These are phyloP conservation scores for Lachancea lanzarotensis DNA, from an alignment of 805 yeast genomes.

Conservation along the genomic window DNA sequence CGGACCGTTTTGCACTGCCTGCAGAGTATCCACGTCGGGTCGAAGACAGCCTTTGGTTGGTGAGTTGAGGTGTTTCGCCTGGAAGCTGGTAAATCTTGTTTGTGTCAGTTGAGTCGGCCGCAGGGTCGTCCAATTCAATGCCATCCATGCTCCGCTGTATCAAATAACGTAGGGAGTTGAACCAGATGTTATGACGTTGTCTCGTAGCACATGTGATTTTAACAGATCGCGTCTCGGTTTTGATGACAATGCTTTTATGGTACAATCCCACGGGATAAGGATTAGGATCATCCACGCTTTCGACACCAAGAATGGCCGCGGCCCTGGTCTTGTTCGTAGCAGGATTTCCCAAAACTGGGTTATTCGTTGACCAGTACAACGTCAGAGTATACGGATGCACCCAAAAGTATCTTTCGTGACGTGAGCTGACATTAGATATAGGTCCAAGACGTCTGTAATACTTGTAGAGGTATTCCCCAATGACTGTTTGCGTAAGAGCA, in stretches of 20 bases:
- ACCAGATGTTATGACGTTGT: constrained; percentile 88
- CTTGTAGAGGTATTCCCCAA: constrained; percentile 85
- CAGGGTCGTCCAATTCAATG: constrained; percentile 40
- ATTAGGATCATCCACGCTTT: constrained; percentile 74
- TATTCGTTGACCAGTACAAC: constrained; percentile 78
- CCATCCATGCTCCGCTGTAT: constrained; percentile 60
- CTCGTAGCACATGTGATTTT: constrained; percentile 84
- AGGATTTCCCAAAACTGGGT: constrained; percentile 70
- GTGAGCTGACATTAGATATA: constrained; percentile 56
- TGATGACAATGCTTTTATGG: constrained; percentile 75
- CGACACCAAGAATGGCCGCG: constrained; percentile 71
- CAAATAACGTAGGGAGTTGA: constrained; percentile 70
- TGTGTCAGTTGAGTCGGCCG: constrained; percentile 32
- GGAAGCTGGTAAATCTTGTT: constrained; percentile 27
- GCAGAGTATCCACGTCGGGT: constrained; percentile 12
- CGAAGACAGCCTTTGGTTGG: constrained; percentile 16
- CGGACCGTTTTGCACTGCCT: not conserved
- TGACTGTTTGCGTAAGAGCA: constrained; percentile 84
- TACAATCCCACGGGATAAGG: constrained; percentile 86
- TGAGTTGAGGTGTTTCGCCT: constrained; percentile 15
- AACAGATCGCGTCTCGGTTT: constrained; percentile 56
- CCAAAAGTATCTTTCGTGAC: constrained; percentile 95
- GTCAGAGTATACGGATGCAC: constrained; percentile 90
- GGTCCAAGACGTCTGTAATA: constrained; percentile 76
- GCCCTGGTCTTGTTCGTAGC: constrained; percentile 64